Evolutionary conservation across 129 eudicot genomes (phyloP).

Genomic region (Artemisia argyi): DNA sequence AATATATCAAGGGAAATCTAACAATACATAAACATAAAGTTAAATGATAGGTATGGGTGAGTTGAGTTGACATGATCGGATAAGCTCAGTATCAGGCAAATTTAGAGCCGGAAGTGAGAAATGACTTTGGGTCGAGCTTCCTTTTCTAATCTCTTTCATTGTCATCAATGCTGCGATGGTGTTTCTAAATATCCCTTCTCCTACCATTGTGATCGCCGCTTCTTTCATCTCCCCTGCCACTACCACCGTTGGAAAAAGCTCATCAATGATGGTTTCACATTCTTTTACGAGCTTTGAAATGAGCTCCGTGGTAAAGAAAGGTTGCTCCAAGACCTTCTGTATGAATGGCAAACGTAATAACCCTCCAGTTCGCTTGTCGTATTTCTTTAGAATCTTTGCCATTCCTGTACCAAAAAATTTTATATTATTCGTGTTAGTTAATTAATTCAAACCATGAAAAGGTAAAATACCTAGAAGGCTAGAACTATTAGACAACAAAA

Average conservation of each 20-base stretch:
- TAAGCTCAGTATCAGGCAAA: constrained; percentile 59
- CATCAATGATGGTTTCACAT: constrained; percentile 61
- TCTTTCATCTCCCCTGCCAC: constrained; percentile 24
- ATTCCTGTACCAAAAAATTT: constrained; percentile 42
- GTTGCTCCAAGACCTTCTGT: constrained; percentile 73
- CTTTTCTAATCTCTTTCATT: constrained; percentile 79
- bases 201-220: constrained; percentile 32
- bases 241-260: constrained; percentile 42
- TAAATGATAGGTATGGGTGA: constrained; percentile 53
- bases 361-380: constrained; percentile 90
- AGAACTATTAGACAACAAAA: not conserved
- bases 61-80: constrained; percentile 50
- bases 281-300: constrained; percentile 84
- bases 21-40: constrained; percentile 9
- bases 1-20: constrained; percentile 8
- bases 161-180: constrained; percentile 82
- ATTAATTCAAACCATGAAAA: not conserved
- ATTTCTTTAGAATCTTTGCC: constrained; percentile 87
- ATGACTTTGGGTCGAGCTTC: constrained; percentile 78
- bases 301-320: constrained; percentile 79
- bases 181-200: constrained; percentile 80
- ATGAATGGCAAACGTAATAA: constrained; percentile 65
- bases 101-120: constrained; percentile 74
- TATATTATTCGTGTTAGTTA: constrained; percentile 1
- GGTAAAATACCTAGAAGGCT: not conserved